Percentiles rank a stretch among this genome's conserved stretches.
Evolutionary conservation across 2,329 filamentous ascomycete species (phyloP).

Genomic region (Aspergillus sp.): DNA sequence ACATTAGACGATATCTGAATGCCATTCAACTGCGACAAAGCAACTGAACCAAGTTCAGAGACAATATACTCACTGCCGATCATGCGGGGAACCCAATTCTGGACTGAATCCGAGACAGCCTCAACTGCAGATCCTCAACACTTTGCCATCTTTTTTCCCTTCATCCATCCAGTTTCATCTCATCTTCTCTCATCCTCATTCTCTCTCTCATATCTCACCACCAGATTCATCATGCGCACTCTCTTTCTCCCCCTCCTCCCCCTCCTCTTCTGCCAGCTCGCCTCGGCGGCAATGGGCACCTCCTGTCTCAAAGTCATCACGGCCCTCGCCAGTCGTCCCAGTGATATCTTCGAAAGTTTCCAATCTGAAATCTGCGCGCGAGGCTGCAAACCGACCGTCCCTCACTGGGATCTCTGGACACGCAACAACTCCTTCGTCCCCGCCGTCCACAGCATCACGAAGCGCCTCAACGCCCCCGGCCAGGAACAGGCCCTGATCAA

Average conservation of each 20-base stretch:
- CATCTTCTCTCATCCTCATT: background rate
- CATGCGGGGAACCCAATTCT: too few relatives aligned
- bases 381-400: conserved; percentile 29
- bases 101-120: too few relatives aligned
- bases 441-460: conserved; percentile 28
- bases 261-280: conserved; percentile 11
- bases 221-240: conserved; percentile 14
- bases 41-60: too few relatives aligned
- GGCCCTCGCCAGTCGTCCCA: conserved; percentile 42
- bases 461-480: conserved; percentile 23
- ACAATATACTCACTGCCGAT: too few relatives aligned
- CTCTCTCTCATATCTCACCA: background rate
- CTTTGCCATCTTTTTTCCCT: too few relatives aligned
- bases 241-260: conserved; percentile 13
- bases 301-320: conserved; percentile 85
- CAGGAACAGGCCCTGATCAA: conserved; percentile 25
- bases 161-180: too few relatives aligned
- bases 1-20: too few relatives aligned
- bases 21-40: too few relatives aligned
- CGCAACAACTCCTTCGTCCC: conserved; percentile 31
- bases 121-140: too few relatives aligned
- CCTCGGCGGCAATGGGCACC: conserved; percentile 42
- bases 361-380: conserved; percentile 29
- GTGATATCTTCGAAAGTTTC: conserved; percentile 27
- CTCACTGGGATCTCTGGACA: conserved; percentile 34